Base-by-base conservation (phyloP, 1,284 basidiomycete species). In the Ceratobasidium sp. region DNA sequence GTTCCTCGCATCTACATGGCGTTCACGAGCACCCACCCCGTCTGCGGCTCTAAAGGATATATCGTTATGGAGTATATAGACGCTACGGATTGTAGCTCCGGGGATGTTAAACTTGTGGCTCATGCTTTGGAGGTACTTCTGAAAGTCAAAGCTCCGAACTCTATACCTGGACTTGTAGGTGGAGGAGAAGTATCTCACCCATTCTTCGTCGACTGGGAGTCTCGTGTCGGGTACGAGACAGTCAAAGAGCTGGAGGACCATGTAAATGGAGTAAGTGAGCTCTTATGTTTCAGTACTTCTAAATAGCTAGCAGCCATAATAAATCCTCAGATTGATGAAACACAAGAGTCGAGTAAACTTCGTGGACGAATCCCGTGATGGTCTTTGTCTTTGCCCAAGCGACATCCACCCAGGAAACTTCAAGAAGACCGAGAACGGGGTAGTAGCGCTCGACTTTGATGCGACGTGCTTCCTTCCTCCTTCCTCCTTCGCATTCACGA, bases 371-470 rank as follows among this genome's bases (percentile, higher is more conserved):
- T 9, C 45, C 45, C 45, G 19, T 9, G 45, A 47, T 47, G 45
- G 45, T 47, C 45, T 47, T n/a, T 60, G 17, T 27, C 78, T 79
- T 60, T 78, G 78, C 76, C 31, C 59, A 15, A 75, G 54, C 48
- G 78, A 79, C 65, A 24, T 79, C 22, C 64, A 72, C 15, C 29
- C 15, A 17, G 72, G 15, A 31, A 79, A 80, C 65, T 79, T 80
- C 76, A 76, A 75, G 76, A 80, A 77, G 64, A 75, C 76, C 63
- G 50, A 41, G 7, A 67, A 63, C n/a, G 75, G 54, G 64, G 73
- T 80, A 29, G 77, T 80, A 36, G 79, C 76, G 33, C n/a, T 80
- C 31, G 79, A 80, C 47, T 80, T 80, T 74, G 72, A 60, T n/a
- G 77, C 33, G 63, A 47, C 17, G 66, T 77, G 33, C 71, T 80